Evolutionary conservation across 2,329 filamentous ascomycete genomes (phyloP), one percentile per base, ranked within the genome.

Genomic region (Trichoderma sp.): DNA sequence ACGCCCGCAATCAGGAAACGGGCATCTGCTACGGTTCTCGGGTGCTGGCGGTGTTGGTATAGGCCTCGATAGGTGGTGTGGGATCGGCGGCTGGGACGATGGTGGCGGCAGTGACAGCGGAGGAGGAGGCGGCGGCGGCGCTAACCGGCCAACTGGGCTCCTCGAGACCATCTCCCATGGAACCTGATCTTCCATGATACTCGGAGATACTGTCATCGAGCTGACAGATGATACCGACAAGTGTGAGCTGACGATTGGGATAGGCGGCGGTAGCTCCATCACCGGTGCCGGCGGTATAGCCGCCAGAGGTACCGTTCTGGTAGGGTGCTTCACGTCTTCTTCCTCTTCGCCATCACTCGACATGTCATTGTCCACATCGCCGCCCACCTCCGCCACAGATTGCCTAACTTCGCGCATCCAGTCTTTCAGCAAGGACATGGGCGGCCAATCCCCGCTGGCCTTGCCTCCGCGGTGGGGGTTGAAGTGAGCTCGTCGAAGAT

Each of bases 351-450:
- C 87, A 9, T 87, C 88, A 12, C 88, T 89, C 24, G 82, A 83
- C 1, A 85, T 87, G 27, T 83, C 75, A 24, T 75, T 71, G 45
- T 74, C 74, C 8, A 60, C 75, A 31, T 79, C 78, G 3, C 72
- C 82, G 45, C 87, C 82, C 45, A 86, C 86, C 38, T 86, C 83
- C n/a, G 83, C 83, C 63, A 89, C 86, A 7, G 87, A 86, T 75
- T 89, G 88, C 21, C 88, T 85, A 35, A 91, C 88, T 79, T 91
- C 89, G 62, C 87, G 86, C 88, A 91, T 91, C 89, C 89, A 90
- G 79, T 90, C 88, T 78, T 89, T 90, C 33, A 91, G 81, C 12
- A 90, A 85, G 5, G 85, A 86, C 88, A 90, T 90, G 3, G 88
- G 86, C 18, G 89, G 88, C 88, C 89, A 90, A 80, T 90, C 89